Conservation (phyloP, 2,329 filamentous ascomycete species). For the Aspergillus awamori region DNA sequence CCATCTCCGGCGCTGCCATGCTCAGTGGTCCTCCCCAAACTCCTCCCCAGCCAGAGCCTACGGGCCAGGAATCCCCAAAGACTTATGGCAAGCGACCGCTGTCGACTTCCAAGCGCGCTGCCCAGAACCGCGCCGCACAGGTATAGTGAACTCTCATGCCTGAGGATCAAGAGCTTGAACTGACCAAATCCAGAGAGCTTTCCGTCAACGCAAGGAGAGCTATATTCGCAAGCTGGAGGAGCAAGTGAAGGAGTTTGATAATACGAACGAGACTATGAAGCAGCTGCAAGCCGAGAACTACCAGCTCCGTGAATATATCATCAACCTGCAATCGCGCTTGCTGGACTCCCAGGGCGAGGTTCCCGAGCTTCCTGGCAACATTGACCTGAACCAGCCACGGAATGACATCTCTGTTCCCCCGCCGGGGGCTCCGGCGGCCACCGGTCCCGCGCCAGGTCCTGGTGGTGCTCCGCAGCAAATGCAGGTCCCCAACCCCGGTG, state of each 20-base stretch:
- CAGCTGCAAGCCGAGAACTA: slow-evolving; percentile 86
- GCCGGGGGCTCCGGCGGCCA: slow-evolving; percentile 25
- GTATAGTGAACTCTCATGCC: slow-evolving; percentile 55
- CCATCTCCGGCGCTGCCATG: slow-evolving; percentile 56
- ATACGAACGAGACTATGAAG: slow-evolving; percentile 77
- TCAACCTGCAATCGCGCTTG: slow-evolving; percentile 83
- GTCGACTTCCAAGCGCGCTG: slow-evolving; percentile 92
- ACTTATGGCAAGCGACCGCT: slow-evolving; percentile 78
- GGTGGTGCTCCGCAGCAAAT: slow-evolving; percentile 27
- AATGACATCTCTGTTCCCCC: slow-evolving; percentile 38
- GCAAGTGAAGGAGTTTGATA: slow-evolving; percentile 79
- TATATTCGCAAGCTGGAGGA: slow-evolving; percentile 98
- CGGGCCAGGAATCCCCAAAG: slow-evolving; percentile 63
- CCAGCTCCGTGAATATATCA: slow-evolving; percentile 86
- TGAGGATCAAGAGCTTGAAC: not conserved
- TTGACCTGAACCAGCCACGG: slow-evolving; percentile 67
- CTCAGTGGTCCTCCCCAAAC: slow-evolving; percentile 47
- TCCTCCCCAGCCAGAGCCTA: slow-evolving; percentile 31
- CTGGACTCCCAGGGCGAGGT: slow-evolving; percentile 82
- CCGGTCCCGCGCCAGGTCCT: slow-evolving; percentile 27
- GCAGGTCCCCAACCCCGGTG: slow-evolving; percentile 31
- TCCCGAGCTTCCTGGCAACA: slow-evolving; percentile 78
- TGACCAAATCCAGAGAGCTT: slow-evolving; percentile 70
- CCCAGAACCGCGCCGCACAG: slow-evolving; percentile 95
- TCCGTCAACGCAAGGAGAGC: slow-evolving; percentile 94